phyloP scores from a whole-genome alignment of 345 rosid species.

The Citrus hindsii region DNA sequence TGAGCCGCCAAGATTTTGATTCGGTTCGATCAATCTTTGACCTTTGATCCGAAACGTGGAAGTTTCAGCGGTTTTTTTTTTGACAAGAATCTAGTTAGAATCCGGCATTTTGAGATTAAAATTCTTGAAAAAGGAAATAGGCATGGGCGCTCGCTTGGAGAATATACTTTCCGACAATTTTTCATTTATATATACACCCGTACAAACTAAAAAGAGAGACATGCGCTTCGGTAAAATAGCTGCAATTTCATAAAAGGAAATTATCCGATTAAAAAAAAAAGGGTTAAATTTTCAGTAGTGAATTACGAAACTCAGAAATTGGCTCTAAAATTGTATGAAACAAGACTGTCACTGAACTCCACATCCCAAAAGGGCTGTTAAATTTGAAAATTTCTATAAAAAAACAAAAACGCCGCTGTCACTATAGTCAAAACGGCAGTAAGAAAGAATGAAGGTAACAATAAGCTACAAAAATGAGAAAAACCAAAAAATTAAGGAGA shows the following conservation, averaged over 20 bases:
- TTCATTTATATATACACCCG: too few relatives aligned
- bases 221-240: neutral
- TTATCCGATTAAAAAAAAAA: too few relatives aligned
- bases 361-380: neutral
- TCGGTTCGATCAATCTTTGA: neutral
- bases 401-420: constrained; percentile 7
- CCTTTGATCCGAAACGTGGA: neutral
- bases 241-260: neutral
- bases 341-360: neutral
- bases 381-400: neutral
- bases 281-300: neutral
- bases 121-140: too few relatives aligned
- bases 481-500: constrained; percentile 16
- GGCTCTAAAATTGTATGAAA: neutral
- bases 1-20: neutral
- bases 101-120: too few relatives aligned
- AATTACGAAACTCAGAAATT: neutral
- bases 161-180: too few relatives aligned
- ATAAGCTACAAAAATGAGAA: neutral
- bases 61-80: neutral
- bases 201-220: neutral
- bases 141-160: too few relatives aligned
- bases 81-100: too few relatives aligned
- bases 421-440: constrained; percentile 3
- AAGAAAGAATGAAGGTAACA: constrained; percentile 32